Percentiles rank a stretch among this genome's conserved stretches.
phyloP scores from a whole-genome alignment of 2,329 filamentous ascomycete species.

The Fusarium multiceps region DNA sequence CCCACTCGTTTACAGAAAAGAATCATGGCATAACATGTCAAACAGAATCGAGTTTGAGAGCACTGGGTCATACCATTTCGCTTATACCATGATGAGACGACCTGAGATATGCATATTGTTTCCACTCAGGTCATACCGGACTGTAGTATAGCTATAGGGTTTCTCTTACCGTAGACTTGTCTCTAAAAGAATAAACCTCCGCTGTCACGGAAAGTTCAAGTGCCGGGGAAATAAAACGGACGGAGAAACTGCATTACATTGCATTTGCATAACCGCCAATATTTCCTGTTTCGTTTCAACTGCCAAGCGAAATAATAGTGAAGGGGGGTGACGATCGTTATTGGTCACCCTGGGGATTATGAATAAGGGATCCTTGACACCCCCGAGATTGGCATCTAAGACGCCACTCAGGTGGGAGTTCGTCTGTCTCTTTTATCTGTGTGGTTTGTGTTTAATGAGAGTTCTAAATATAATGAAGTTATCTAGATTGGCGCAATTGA shows the following conservation, averaged over 20 bases:
- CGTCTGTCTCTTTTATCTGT: not conserved
- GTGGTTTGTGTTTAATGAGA: not conserved
- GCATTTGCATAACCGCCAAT: slow-evolving; percentile 8
- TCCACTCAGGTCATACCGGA: slow-evolving; percentile 9
- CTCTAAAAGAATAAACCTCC: not conserved
- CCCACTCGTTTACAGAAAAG: not conserved
- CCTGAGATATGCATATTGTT: not conserved
- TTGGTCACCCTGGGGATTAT: slow-evolving; percentile 9
- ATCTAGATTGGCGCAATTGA: not conserved
- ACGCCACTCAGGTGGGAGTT: slow-evolving; percentile 12
- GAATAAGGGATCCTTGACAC: slow-evolving; percentile 15
- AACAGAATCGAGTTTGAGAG: slow-evolving; percentile 8
- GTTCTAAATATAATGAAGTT: slow-evolving; percentile 2
- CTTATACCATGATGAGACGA: not conserved
- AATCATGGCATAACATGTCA: not conserved
- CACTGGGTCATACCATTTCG: not conserved
- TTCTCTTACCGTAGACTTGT: not conserved
- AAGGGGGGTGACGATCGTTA: slow-evolving; percentile 23
- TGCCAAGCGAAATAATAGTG: slow-evolving; percentile 12
- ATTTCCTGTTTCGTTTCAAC: slow-evolving; percentile 37
- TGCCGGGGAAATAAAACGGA: slow-evolving; percentile 32
- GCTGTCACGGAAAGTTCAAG: slow-evolving; percentile 12
- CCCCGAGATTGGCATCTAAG: slow-evolving; percentile 4
- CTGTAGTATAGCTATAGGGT: slow-evolving; percentile 4
- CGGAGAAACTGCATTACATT: slow-evolving; percentile 24